phyloP scores from a whole-genome alignment of 129 eudicot genomes.

The Erigeron canadensis region DNA sequence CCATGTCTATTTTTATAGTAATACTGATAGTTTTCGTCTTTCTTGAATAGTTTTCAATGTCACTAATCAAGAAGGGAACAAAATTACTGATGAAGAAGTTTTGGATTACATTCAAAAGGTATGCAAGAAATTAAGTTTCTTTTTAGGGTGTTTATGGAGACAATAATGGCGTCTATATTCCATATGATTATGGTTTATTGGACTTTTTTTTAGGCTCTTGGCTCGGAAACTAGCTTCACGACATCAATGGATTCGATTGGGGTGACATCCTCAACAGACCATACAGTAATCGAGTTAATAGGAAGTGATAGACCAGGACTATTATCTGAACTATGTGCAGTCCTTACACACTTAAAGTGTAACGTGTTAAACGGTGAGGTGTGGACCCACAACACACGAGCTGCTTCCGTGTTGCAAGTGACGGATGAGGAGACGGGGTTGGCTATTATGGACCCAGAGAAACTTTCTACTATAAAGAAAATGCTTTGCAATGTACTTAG shows the following conservation, averaged over 20 bases:
- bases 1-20: background rate
- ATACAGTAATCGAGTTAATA: constrained; percentile 79
- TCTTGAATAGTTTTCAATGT: constrained; percentile 71
- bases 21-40: background rate
- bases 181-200: background rate
- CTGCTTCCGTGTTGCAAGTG: constrained; percentile 88
- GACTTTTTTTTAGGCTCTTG: constrained; percentile 50
- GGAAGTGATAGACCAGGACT: constrained; percentile 94
- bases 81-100: constrained; percentile 73
- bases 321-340: constrained; percentile 89
- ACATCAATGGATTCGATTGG: constrained; percentile 78
- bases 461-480: constrained; percentile 62
- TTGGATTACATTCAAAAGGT: constrained; percentile 88
- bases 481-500: constrained; percentile 80
- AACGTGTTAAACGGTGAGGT: constrained; percentile 91
- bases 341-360: constrained; percentile 88
- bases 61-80: constrained; percentile 93
- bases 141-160: background rate
- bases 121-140: background rate
- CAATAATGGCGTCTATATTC: background rate
- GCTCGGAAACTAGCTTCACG: constrained; percentile 78
- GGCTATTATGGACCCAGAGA: constrained; percentile 68
- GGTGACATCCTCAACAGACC: constrained; percentile 61
- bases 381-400: constrained; percentile 99
- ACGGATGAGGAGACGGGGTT: constrained; percentile 68